Percentiles rank a stretch among this genome's conserved stretches.
Evolutionary conservation across 225 moss, liverwort and hornwort species (phyloP).

Genomic region (Pleurozium schreberi): DNA sequence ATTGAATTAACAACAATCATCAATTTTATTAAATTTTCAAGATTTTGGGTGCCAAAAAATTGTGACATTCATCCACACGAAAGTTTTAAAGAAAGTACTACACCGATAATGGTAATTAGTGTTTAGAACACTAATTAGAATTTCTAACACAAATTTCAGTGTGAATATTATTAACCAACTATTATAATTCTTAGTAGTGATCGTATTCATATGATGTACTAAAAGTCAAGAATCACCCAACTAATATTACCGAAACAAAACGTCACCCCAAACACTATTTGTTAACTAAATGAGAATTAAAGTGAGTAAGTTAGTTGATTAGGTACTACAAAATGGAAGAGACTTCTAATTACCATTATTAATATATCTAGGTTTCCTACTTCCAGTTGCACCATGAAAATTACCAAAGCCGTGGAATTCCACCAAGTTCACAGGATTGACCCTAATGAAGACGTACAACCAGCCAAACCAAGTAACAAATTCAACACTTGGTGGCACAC

Average conservation of each 20-base stretch:
- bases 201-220: background rate
- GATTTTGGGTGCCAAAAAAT: fast-evolving
- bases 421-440: background rate
- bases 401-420: background rate
- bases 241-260: background rate
- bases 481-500: background rate
- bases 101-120: background rate
- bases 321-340: too few species aligned
- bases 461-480: background rate
- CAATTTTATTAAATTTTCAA: background rate
- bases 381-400: too few species aligned
- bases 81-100: background rate
- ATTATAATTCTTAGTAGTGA: background rate
- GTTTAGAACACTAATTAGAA: background rate
- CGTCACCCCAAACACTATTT: background rate
- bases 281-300: background rate
- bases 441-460: background rate
- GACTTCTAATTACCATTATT: background rate
- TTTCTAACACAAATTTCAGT: background rate
- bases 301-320: background rate
- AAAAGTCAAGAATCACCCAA: background rate
- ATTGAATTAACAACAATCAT: background rate
- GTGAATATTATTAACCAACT: background rate
- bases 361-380: background rate
- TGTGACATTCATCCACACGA: background rate